Conservation (phyloP, 257 asterid genomes). For the Oldenlandia corymbosa region DNA sequence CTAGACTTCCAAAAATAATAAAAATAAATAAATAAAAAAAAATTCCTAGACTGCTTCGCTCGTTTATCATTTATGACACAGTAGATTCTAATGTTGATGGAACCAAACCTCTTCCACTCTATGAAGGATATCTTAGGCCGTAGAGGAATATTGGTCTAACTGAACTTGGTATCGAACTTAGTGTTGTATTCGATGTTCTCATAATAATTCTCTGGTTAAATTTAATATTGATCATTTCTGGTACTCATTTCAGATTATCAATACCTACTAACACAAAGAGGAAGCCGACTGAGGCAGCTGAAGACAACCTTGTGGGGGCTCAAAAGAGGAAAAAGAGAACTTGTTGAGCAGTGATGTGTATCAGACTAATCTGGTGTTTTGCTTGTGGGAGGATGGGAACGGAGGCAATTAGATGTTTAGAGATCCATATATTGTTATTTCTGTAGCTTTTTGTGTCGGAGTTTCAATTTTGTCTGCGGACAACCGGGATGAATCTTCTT, state of each 20-base stretch:
- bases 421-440: background rate
- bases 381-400: background rate
- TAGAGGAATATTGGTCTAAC: background rate
- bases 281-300: conserved; percentile 38
- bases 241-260: conserved; percentile 58
- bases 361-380: background rate
- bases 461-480: background rate
- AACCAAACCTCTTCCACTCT: background rate
- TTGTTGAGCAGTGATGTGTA: background rate
- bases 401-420: background rate
- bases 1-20: background rate
- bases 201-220: too few species aligned
- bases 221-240: too few species aligned
- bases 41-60: too few species aligned
- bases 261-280: conserved; percentile 27
- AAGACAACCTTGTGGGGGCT: conserved; percentile 21
- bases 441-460: background rate
- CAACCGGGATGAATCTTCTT: background rate
- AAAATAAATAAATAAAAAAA: too few species aligned
- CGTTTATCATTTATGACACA: background rate
- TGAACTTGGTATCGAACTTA: background rate
- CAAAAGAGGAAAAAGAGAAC: conserved; percentile 5
- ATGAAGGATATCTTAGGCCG: background rate
- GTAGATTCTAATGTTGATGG: background rate
- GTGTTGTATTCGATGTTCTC: background rate